A percentile compares a stretch with the other conserved stretches of the same genome.
Conservation (phyloP, 495 filamentous ascomycete species). For the Letharia lupina region DNA sequence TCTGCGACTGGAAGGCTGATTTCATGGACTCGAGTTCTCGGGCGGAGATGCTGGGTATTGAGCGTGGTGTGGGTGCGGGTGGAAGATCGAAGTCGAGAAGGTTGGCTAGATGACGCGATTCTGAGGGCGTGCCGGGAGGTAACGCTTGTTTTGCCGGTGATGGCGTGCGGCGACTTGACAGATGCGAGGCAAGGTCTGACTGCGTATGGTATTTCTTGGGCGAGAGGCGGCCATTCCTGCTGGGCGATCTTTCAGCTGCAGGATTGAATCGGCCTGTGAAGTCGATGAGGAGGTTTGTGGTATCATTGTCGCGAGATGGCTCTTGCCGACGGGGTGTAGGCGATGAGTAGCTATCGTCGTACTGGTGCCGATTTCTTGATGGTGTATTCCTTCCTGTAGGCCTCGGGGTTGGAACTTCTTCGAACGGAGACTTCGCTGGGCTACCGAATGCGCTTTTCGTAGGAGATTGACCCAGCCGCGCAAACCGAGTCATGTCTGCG, state of each 20-base stretch:
- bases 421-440: constrained; percentile 28
- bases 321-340: constrained; percentile 48
- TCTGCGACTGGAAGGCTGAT: constrained; percentile 78
- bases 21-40: constrained; percentile 89
- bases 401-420: constrained; percentile 33
- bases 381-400: constrained; percentile 28
- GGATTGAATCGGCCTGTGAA: constrained; percentile 72
- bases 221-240: constrained; percentile 35
- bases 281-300: constrained; percentile 72
- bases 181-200: constrained; percentile 37
- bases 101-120: constrained; percentile 43
- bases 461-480: constrained; percentile 54
- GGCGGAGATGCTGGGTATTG: constrained; percentile 80
- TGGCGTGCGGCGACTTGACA: constrained; percentile 37
- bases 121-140: constrained; percentile 39
- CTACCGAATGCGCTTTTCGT: constrained; percentile 37
- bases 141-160: constrained; percentile 34
- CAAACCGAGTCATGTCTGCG: constrained; percentile 74
- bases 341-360: constrained; percentile 37
- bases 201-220: constrained; percentile 32
- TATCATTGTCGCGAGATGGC: constrained; percentile 40
- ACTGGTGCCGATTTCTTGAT: constrained; percentile 6
- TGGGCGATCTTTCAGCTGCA: constrained; percentile 32
- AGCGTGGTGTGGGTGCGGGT: constrained; percentile 80
- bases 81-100: constrained; percentile 92